These are phyloP conservation scores for Leccinum holopus DNA, from an alignment of 1,284 basidiomycete species.

Conservation along the genomic window DNA sequence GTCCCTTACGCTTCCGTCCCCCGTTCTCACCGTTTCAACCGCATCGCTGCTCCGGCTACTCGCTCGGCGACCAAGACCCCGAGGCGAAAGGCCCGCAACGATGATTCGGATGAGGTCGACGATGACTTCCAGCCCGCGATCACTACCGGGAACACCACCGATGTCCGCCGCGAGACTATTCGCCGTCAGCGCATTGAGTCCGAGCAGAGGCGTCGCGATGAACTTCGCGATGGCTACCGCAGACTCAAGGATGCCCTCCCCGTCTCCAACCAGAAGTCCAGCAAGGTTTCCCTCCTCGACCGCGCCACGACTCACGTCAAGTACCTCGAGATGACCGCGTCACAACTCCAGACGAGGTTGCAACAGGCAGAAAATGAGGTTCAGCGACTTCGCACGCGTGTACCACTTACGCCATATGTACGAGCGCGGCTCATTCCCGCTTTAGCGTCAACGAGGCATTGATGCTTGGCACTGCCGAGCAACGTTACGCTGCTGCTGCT, in stretches of 20 bases:
- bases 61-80: conserved; percentile 48
- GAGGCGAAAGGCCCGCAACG: conserved; percentile 54
- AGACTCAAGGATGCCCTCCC: conserved; percentile 84
- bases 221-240: conserved; percentile 83
- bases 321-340: conserved; percentile 73
- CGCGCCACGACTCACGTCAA: conserved; percentile 79
- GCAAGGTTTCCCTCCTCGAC: conserved; percentile 84
- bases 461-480: too few relatives aligned
- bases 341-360: conserved; percentile 69
- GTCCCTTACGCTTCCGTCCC: conserved; percentile 61
- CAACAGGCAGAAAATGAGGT: conserved; percentile 75
- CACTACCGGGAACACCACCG: conserved; percentile 42
- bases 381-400: conserved; percentile 63
- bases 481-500: too few relatives aligned
- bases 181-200: conserved; percentile 85
- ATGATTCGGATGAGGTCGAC: conserved; percentile 63
- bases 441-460: too few relatives aligned
- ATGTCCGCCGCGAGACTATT: conserved; percentile 77
- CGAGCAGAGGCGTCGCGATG: conserved; percentile 82
- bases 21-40: conserved; percentile 72
- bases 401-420: neutral
- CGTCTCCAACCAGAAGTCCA: conserved; percentile 81
- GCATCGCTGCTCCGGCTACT: conserved; percentile 55
- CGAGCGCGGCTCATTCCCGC: too few relatives aligned
- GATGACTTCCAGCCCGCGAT: conserved; percentile 61